Percentiles rank a stretch among this genome's conserved stretches.
These are phyloP conservation scores for Mycena leptocephala DNA, from an alignment of 768 basidiomycete species.

Conservation along the genomic window DNA sequence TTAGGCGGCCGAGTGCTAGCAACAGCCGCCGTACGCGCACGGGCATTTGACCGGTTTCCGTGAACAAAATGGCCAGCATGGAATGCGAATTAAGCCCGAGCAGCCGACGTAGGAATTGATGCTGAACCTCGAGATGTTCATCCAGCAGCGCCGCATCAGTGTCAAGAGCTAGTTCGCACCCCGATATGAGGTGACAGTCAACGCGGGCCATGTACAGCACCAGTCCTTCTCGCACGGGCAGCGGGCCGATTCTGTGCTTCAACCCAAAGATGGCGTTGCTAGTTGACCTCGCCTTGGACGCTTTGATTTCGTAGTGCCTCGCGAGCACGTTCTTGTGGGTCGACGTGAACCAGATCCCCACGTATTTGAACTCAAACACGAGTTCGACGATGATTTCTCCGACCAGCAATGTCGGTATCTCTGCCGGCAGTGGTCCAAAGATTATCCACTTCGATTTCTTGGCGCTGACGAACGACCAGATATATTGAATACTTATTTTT, in stretches of 20 bases:
- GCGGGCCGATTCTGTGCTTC: neutral
- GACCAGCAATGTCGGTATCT: no score
- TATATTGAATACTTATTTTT: no score
- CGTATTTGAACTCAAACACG: no score
- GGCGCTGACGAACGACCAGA: no score
- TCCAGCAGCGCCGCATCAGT: neutral
- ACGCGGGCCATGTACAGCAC: no score
- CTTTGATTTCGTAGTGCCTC: neutral
- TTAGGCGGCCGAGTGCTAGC: neutral
- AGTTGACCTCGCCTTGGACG: neutral
- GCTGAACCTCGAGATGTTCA: neutral
- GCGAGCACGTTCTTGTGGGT: neutral
- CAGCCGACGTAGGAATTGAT: constrained; percentile 6
- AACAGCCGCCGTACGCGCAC: constrained; percentile 14
- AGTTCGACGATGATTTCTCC: no score
- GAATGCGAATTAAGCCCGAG: neutral
- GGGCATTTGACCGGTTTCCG: constrained; percentile 28
- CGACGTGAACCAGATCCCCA: no score
- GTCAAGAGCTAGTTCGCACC: neutral
- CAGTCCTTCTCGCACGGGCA: neutral
- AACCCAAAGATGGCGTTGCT: neutral
- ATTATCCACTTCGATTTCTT: no score
- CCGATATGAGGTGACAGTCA: neutral
- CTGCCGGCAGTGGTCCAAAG: no score
- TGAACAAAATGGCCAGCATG: constrained; percentile 17